These are phyloP conservation scores for Sinapis alba DNA, from an alignment of 441 rosid species.

Conservation along the genomic window DNA sequence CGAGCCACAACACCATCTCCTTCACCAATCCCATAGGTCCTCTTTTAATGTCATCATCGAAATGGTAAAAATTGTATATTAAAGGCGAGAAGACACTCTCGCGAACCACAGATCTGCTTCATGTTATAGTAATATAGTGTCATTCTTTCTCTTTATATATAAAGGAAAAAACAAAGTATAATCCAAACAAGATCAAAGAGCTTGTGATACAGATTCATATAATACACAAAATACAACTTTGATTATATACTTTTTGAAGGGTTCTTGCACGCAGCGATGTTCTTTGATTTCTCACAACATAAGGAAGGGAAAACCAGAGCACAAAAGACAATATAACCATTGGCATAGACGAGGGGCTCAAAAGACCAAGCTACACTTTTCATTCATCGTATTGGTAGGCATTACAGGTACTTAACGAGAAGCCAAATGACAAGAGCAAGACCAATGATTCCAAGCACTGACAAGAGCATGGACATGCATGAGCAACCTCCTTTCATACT, in stretches of 20 bases:
- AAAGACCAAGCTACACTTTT: not conserved
- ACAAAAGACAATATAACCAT: slow-evolving; percentile 11
- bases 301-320: slow-evolving; percentile 4
- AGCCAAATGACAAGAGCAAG: slow-evolving; percentile 67
- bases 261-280: slow-evolving; percentile 13
- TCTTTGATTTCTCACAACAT: slow-evolving; percentile 1
- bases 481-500: slow-evolving; percentile 89
- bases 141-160: slow-evolving; percentile 33
- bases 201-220: not conserved
- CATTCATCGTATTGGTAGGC: not conserved
- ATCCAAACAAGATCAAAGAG: not conserved
- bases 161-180: not conserved
- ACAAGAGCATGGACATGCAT: slow-evolving; percentile 82
- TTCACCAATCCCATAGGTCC: slow-evolving; percentile 44
- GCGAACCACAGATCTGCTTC: slow-evolving; percentile 38
- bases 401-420: slow-evolving; percentile 72
- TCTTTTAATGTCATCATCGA: slow-evolving; percentile 1
- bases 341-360: slow-evolving; percentile 14
- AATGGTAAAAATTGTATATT: slow-evolving; percentile 36
- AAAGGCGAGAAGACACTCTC: slow-evolving; percentile 22
- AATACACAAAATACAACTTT: not conserved
- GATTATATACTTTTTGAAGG: slow-evolving; percentile 19
- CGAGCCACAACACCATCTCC: slow-evolving; percentile 57
- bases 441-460: slow-evolving; percentile 75
- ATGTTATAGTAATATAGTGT: slow-evolving; percentile 29